A percentile compares a stretch with the other conserved stretches of the same genome.
Evolutionary conservation across 2,329 filamentous ascomycete genomes (phyloP).

Genomic region (Fusarium nygamai): DNA sequence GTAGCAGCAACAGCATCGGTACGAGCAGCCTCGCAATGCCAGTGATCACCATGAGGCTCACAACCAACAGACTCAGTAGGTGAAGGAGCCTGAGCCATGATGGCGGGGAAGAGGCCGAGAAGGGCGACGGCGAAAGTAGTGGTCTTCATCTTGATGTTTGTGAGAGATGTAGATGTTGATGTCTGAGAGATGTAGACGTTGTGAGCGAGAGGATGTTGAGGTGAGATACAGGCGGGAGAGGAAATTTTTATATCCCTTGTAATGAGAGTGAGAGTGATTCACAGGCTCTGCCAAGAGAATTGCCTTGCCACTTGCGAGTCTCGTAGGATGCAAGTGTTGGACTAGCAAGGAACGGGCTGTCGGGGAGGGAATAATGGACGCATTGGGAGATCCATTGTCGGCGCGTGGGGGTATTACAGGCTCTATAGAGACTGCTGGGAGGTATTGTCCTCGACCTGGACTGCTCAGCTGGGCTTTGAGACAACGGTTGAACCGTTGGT

Average conservation of each 20-base stretch:
- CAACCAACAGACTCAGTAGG: constrained; percentile 42
- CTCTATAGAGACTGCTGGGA: neutral
- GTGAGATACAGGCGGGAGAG: neutral
- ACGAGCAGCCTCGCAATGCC: constrained; percentile 39
- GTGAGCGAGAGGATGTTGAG: neutral
- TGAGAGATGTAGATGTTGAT: neutral
- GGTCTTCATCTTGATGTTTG: constrained; percentile 37
- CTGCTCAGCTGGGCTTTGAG: neutral
- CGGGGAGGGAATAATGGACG: neutral
- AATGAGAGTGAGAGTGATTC: neutral
- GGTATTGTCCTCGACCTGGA: neutral
- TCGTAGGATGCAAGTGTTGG: neutral
- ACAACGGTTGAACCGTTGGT: neutral
- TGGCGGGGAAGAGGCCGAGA: constrained; percentile 35
- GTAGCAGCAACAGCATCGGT: constrained; percentile 13
- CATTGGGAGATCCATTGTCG: neutral
- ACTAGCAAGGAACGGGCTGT: neutral
- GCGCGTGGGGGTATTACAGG: constrained; percentile 6
- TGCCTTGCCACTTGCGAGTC: constrained; percentile 6
- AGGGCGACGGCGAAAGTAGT: constrained; percentile 35
- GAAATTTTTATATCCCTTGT: constrained; percentile 13
- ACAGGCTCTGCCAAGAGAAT: constrained; percentile 6
- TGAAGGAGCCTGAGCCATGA: constrained; percentile 36
- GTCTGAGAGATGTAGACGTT: neutral
- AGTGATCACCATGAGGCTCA: constrained; percentile 38